phyloP scores from a whole-genome alignment of 306 rosid genomes.

The Sesbania bispinosa region DNA sequence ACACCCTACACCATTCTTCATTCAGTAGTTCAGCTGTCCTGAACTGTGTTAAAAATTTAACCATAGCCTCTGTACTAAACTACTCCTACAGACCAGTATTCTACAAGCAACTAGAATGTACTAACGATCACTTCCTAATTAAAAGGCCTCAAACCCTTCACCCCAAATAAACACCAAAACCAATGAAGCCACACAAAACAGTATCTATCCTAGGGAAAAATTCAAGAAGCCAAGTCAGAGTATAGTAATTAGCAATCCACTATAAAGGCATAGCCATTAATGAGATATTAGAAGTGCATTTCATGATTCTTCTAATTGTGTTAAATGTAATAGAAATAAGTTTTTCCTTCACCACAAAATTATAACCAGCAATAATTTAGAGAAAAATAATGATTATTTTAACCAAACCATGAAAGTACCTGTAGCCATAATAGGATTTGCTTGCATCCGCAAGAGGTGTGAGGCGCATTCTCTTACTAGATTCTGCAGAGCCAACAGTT shows the following conservation, averaged over 20 bases:
- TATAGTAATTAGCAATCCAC: neutral
- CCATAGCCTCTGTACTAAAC: neutral
- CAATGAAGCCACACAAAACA: neutral
- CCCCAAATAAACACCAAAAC: neutral
- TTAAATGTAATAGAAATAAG: neutral
- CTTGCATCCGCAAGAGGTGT: conserved; percentile 96
- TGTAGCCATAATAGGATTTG: conserved; percentile 99
- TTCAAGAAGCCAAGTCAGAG: neutral
- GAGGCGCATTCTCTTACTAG: conserved; percentile 63
- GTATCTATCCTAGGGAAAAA: neutral
- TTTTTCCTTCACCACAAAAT: neutral
- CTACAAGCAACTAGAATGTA: neutral
- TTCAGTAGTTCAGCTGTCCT: neutral
- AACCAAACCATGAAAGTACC: conserved; percentile 43
- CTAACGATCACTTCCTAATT: neutral
- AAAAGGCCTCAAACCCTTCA: neutral
- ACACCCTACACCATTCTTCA: no score
- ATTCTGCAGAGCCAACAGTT: conserved; percentile 30
- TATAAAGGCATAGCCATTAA: neutral
- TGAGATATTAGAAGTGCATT: neutral
- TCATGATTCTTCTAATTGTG: neutral
- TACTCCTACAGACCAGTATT: no score
- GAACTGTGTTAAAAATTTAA: neutral
- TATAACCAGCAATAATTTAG: neutral
- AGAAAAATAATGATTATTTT: neutral